Evolutionary conservation across 2,329 filamentous ascomycete genomes (phyloP).

Genomic region (Torrubiella hemipterigena): DNA sequence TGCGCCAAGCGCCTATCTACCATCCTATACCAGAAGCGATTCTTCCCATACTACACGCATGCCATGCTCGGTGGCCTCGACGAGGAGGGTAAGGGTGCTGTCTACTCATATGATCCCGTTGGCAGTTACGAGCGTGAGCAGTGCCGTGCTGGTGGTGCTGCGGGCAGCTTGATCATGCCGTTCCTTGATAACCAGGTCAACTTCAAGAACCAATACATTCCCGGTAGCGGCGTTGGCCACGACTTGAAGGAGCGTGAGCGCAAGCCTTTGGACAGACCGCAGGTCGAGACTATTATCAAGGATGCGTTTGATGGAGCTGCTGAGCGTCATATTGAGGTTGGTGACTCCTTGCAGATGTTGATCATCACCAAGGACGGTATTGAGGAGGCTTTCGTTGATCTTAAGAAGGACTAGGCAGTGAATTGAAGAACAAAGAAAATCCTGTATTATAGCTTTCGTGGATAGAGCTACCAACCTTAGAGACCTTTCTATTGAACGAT

Average conservation of each 20-base stretch:
- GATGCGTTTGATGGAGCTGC: slow-evolving; percentile 98
- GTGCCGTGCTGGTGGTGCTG: slow-evolving; percentile 85
- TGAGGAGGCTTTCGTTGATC: slow-evolving; percentile 66
- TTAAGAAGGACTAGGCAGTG: slow-evolving; percentile 75
- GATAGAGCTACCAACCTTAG: too few species aligned
- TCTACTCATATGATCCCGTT: slow-evolving; percentile 97
- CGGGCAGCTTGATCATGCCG: slow-evolving; percentile 92
- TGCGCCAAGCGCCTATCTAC: slow-evolving; percentile 92
- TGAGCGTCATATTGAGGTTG: slow-evolving; percentile 97
- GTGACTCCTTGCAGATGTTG: slow-evolving; percentile 91
- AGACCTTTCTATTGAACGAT: too few species aligned
- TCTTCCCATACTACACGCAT: slow-evolving; percentile 97
- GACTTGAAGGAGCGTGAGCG: slow-evolving; percentile 60
- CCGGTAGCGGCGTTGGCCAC: slow-evolving; percentile 74
- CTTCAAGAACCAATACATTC: slow-evolving; percentile 96
- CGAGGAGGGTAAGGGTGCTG: slow-evolving; percentile 83
- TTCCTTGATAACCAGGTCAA: slow-evolving; percentile 99
- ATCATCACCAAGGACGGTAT: slow-evolving; percentile 82
- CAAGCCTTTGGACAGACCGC: slow-evolving; percentile 56
- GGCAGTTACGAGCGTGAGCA: slow-evolving; percentile 96
- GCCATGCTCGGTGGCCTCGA: slow-evolving; percentile 91
- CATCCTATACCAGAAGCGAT: slow-evolving; percentile 92
- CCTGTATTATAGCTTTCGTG: too few species aligned
- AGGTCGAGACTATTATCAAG: slow-evolving; percentile 80
- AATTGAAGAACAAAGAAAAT: slow-evolving; percentile 7